Base-by-base conservation (phyloP, 106 monocot species). In the Amphibolis antarctica region DNA sequence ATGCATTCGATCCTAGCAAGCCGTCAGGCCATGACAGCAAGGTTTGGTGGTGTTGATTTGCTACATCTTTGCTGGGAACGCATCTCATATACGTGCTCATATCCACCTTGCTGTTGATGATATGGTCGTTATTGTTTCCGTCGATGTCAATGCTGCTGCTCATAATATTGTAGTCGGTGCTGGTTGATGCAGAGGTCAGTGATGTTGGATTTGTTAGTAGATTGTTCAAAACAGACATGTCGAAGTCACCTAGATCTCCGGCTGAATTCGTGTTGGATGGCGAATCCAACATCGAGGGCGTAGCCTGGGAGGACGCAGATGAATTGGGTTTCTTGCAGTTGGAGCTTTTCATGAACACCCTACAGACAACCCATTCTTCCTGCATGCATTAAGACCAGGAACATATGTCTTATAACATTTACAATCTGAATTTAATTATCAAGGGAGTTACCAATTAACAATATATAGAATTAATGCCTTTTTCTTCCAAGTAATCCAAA, bases 321-420 rank as follows among this genome's bases (percentile, higher is more conserved):
- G 44, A 55, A 43, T 56, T 20, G 62, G 57, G 66, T 31, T 69
- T 81, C 72, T 81, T 85, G 4, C 47, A 62, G 20, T 20, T 72
- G 27, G 55, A 28, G 66, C 69, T 81, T 70, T 88, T 88, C 65
- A 25, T 81, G 67, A 88, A 88, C 6, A 88, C 80, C 70, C 87
- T 80, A 42, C 83, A 88, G 11, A 88, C 87, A 7, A 81, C 76
- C 88, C 83, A 83, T 71, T 83, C 88, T 55, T 88, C 88, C 83
- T 88, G 73, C 57, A 56, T 14, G 1, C 26, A 12, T 23, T 55
- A 4, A 27, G 13, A 55, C 28, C 29, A 66, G 0, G 0, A 13
- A 51, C 19, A n/a, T 14, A 51, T 17, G 10, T 20, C n/a, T 17
- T 51, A 6, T 51, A 17, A 14, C 17, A 51, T 51, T 51, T 10